These are phyloP conservation scores for Ichthyophthirius multifiliis DNA, from an alignment of 169 alveolate species.

Conservation along the genomic window DNA sequence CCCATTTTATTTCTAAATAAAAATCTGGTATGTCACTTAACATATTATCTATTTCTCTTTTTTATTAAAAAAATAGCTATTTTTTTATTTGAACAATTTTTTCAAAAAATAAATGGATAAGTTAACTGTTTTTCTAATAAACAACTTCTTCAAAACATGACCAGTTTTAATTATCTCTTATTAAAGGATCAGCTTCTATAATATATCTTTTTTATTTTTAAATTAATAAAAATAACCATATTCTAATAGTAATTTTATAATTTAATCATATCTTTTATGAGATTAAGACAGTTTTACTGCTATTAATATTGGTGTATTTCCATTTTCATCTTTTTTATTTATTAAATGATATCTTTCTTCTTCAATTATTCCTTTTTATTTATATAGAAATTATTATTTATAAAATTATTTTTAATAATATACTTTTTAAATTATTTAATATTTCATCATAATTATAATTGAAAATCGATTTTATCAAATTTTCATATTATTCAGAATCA, in stretches of 20 bases:
- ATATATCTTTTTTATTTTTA: neutral
- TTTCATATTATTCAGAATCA: neutral
- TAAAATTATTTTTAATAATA: neutral
- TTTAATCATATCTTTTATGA: slow-evolving; percentile 48
- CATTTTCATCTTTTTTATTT: slow-evolving; percentile 56
- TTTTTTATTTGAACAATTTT: slow-evolving; percentile 49
- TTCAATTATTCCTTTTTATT: neutral
- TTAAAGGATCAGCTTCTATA: slow-evolving; percentile 43
- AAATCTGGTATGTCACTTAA: slow-evolving; percentile 67
- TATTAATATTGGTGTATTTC: slow-evolving; percentile 74
- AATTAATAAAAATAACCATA: slow-evolving; percentile 41
- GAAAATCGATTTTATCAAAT: neutral
- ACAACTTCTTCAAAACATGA: slow-evolving; percentile 74
- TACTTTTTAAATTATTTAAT: neutral
- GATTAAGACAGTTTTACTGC: slow-evolving; percentile 56
- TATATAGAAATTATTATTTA: neutral
- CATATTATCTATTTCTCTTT: slow-evolving; percentile 25
- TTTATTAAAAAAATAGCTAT: slow-evolving; percentile 47
- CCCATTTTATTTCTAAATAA: slow-evolving; percentile 80
- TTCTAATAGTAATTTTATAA: slow-evolving; percentile 42
- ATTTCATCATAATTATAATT: neutral
- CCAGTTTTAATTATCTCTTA: slow-evolving; percentile 75
- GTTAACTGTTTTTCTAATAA: slow-evolving; percentile 50
- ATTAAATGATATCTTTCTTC: slow-evolving; percentile 12
- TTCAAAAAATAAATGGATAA: slow-evolving; percentile 63